Evolutionary conservation across 164 flowering plant genomes (phyloP).

Genomic region (Protea cynaroides): DNA sequence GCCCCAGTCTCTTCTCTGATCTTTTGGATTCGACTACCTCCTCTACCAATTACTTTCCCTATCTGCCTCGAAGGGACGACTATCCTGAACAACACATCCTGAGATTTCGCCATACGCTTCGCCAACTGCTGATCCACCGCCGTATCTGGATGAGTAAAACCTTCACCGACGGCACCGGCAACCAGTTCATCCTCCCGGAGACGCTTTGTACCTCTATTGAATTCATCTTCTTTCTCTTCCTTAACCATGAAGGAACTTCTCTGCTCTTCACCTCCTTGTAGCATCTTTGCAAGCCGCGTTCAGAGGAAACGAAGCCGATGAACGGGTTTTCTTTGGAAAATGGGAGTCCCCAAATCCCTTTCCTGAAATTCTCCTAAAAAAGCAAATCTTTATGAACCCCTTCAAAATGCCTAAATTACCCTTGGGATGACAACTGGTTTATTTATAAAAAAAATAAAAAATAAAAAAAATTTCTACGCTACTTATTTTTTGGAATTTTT

Average conservation of each 20-base stretch:
- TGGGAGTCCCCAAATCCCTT: no score
- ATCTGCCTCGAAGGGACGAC: constrained; percentile 77
- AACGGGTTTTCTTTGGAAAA: no score
- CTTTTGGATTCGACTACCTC: constrained; percentile 63
- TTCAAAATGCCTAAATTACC: no score
- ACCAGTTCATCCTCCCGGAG: constrained; percentile 26
- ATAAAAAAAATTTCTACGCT: no score
- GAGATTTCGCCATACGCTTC: constrained; percentile 40
- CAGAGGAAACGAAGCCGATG: neutral
- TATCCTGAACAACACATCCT: constrained; percentile 61
- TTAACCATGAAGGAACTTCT: constrained; percentile 10
- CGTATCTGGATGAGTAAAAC: constrained; percentile 3
- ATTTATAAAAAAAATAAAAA: no score
- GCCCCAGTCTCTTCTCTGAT: constrained; percentile 77
- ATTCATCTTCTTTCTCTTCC: constrained; percentile 5
- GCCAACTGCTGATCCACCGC: constrained; percentile 21
- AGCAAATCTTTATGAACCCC: no score
- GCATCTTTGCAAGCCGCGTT: neutral
- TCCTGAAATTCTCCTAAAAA: no score
- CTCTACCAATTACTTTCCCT: constrained; percentile 79
- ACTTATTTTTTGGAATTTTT: no score
- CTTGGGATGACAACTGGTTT: no score
- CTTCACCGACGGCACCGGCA: neutral
- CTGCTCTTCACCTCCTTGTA: constrained; percentile 4
- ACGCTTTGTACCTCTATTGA: constrained; percentile 30